Conservation (phyloP, 169 alveolate genomes). For the Babesia gibsoni region DNA sequence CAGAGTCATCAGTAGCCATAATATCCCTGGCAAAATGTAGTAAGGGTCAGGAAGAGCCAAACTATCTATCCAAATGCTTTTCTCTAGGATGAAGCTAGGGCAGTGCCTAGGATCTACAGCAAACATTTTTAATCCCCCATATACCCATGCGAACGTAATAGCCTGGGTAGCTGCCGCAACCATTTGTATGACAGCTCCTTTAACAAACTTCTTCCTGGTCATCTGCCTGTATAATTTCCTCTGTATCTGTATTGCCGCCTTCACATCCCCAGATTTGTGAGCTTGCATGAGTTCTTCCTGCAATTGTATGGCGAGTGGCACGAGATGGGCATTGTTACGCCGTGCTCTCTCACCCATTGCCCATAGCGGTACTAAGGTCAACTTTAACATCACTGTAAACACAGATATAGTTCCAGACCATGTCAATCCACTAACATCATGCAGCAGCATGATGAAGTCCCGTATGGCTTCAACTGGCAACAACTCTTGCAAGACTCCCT, state of each 20-base stretch:
- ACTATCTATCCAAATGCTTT: slow-evolving; percentile 72
- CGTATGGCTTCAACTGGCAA: slow-evolving; percentile 56
- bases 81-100: slow-evolving; percentile 67
- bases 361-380: slow-evolving; percentile 67
- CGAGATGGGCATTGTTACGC: slow-evolving; percentile 64
- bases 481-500: slow-evolving; percentile 31
- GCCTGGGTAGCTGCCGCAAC: slow-evolving; percentile 58
- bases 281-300: slow-evolving; percentile 56
- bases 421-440: slow-evolving; percentile 36
- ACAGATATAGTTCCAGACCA: slow-evolving; percentile 50
- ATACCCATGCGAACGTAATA: slow-evolving; percentile 66
- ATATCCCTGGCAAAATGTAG: slow-evolving; percentile 61
- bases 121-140: slow-evolving; percentile 68
- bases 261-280: slow-evolving; percentile 45
- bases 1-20: slow-evolving; percentile 59
- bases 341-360: slow-evolving; percentile 70
- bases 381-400: slow-evolving; percentile 55
- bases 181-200: slow-evolving; percentile 51
- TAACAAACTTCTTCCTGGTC: slow-evolving; percentile 59
- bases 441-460: slow-evolving; percentile 23
- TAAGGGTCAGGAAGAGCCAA: slow-evolving; percentile 76
- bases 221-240: slow-evolving; percentile 50
- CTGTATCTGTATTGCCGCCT: slow-evolving; percentile 63
- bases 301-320: slow-evolving; percentile 64
- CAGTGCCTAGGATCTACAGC: slow-evolving; percentile 64